Base-by-base conservation (phyloP, 2,329 filamentous ascomycete genomes). In the Pseudogymnoascus sp. region DNA sequence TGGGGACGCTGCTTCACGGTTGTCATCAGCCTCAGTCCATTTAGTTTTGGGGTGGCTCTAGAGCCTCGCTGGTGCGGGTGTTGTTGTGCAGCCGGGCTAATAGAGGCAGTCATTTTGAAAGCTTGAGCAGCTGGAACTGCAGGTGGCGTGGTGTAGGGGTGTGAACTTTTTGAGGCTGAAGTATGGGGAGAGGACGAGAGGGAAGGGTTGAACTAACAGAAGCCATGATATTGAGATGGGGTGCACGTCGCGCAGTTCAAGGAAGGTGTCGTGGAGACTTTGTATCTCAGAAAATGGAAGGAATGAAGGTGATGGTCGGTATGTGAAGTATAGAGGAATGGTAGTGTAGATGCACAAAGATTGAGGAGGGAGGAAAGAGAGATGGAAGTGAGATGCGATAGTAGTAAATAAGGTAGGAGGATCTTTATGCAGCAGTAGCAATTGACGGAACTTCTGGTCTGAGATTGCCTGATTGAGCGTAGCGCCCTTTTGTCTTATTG, bases 1-100 rank as follows among this genome's bases (percentile, higher is more conserved):
- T 73, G 70, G 60, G 72, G 69, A 65, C 72, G 73, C 71, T 73
- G 73, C 72, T 74, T 66, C 57, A 63, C 65, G 53, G 59, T 61
- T 23, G 59, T 38, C n/a, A 42, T 61, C 17, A 61, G 59, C 35
- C 21, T 61, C 33, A 61, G 59, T 61, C 59, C 35, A 40, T 38
- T 38, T 26, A 28, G 59, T 15, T 61, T 61, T 13, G 59, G 19
- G 38, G 26, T 61, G 59, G 13, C 59, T 23, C 17, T 13, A 40
- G 28, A 35, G 50, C 28, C 28, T 33, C 10, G 26, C 28, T 19
- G 50, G 50, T 21, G 28, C 15, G n/a, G 28, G 10, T 33, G 23
- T 57, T 57, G 47, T 57, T 33, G 50, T 57, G 50, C 50, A 57
- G 1, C 50, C 28, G 19, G 13, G 13, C 35, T 21, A 19, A 57